These are phyloP conservation scores for Trypanosoma avium DNA, from an alignment of 208 protist genomes.

Conservation along the genomic window DNA sequence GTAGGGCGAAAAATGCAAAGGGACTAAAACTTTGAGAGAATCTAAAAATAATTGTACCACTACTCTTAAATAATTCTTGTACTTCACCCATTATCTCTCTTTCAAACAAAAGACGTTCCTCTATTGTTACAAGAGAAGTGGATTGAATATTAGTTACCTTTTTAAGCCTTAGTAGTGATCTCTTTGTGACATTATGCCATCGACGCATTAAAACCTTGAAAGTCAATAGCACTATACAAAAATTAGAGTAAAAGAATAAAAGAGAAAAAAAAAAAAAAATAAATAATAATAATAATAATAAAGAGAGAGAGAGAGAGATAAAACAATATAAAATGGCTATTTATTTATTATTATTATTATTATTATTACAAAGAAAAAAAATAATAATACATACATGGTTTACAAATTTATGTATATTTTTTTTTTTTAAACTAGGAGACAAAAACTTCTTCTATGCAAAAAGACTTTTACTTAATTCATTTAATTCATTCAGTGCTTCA, in stretches of 20 bases:
- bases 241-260: background rate
- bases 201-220: conserved; percentile 6
- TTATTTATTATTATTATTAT: no score
- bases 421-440: background rate
- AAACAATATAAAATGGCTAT: no score
- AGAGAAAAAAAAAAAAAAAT: conserved; percentile 1
- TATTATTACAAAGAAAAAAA: conserved; percentile 1
- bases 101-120: conserved; percentile 22
- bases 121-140: background rate
- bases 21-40: conserved; percentile 22
- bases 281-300: conserved; percentile 3
- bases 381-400: background rate
- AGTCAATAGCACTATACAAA: background rate
- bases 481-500: background rate
- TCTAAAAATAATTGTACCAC: background rate
- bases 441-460: conserved; percentile 5
- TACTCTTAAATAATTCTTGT: background rate
- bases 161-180: background rate
- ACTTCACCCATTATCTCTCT: conserved; percentile 4
- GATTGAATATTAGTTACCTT: background rate
- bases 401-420: conserved; percentile 2
- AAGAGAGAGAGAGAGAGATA: background rate
- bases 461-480: conserved; percentile 13
- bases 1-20: conserved; percentile 19
- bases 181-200: conserved; percentile 16